Evolutionary conservation across 129 eudicot genomes (phyloP).

Genomic region (Escallonia herrerae): DNA sequence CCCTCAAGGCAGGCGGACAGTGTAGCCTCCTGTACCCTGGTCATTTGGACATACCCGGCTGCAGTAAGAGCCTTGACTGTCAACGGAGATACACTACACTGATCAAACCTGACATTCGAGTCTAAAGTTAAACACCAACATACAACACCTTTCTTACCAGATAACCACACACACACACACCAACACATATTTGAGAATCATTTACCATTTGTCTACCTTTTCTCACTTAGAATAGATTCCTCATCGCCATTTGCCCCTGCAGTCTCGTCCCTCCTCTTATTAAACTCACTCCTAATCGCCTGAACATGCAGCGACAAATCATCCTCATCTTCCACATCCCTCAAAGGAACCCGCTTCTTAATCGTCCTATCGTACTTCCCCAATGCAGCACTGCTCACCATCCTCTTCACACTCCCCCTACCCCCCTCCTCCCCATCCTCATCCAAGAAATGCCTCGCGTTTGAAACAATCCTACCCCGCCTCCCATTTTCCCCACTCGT

Average conservation of each 20-base stretch:
- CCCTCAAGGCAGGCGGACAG: slow-evolving; percentile 77
- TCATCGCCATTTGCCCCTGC: slow-evolving; percentile 24
- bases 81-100: slow-evolving; percentile 64
- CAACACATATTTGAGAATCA: too few species aligned
- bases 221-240: slow-evolving; percentile 54
- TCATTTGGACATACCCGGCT: slow-evolving; percentile 91
- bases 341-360: slow-evolving; percentile 49
- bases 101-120: slow-evolving; percentile 63
- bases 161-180: not conserved
- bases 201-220: slow-evolving; percentile 32
- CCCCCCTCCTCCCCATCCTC: slow-evolving; percentile 23
- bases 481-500: slow-evolving; percentile 18
- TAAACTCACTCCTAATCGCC: slow-evolving; percentile 56
- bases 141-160: not conserved
- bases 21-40: slow-evolving; percentile 86
- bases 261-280: slow-evolving; percentile 32
- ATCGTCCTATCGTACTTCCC: slow-evolving; percentile 67
- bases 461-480: slow-evolving; percentile 32
- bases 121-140: not conserved
- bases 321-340: slow-evolving; percentile 51
- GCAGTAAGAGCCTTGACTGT: slow-evolving; percentile 71
- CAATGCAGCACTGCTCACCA: slow-evolving; percentile 60
- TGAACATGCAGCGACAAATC: slow-evolving; percentile 49
- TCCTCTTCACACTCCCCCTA: slow-evolving; percentile 25
- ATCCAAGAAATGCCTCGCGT: slow-evolving; percentile 16